Evolutionary conservation across 139 green algal genomes (phyloP), one percentile per base, ranked within the genome.

Genomic region (Chlamydomonas urium): DNA sequence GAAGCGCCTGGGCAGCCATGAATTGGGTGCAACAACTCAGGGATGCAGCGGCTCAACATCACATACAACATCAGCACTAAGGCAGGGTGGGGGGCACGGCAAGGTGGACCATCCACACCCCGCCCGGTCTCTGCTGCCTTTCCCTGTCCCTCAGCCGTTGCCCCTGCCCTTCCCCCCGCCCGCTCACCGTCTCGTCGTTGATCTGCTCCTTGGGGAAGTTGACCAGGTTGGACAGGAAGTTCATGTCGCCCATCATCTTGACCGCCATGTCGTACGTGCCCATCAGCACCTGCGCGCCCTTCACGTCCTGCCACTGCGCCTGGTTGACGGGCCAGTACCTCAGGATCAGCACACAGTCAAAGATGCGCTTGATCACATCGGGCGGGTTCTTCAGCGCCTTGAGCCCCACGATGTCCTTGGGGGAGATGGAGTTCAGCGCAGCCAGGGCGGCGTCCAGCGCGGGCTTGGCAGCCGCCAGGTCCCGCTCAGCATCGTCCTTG

Each of bases 151-250:
- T n/a, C n/a, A n/a, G n/a, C n/a, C n/a, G n/a, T n/a, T n/a, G n/a
- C n/a, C n/a, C n/a, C n/a, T n/a, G n/a, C n/a, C n/a, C n/a, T n/a
- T n/a, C n/a, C n/a, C n/a, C n/a, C n/a, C n/a, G n/a, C n/a, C n/a
- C n/a, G n/a, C n/a, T n/a, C 32, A 93, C 84, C 0, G 90, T 96
- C 80, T 97, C 92, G 61, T 97, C 92, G 70, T 91, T 96, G 74
- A 97, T 97, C 70, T 91, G 79, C 79, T 96, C 90, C 88, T 98
- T 98, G 63, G 93, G 83, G 76, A 97, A 98, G 76, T 95, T 94
- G 65, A 96, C 82, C 47, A 98, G 85, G 6, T 84, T 72, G 4
- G 76, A 73, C 58, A 98, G 80, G 86, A 98, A 97, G 68, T 73
- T 81, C 75, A 92, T 92, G 79, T 97, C 90, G 47, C 85, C 82